Evolutionary conservation across 2,329 filamentous ascomycete genomes (phyloP).

Genomic region (Fusarium verrucosum): DNA sequence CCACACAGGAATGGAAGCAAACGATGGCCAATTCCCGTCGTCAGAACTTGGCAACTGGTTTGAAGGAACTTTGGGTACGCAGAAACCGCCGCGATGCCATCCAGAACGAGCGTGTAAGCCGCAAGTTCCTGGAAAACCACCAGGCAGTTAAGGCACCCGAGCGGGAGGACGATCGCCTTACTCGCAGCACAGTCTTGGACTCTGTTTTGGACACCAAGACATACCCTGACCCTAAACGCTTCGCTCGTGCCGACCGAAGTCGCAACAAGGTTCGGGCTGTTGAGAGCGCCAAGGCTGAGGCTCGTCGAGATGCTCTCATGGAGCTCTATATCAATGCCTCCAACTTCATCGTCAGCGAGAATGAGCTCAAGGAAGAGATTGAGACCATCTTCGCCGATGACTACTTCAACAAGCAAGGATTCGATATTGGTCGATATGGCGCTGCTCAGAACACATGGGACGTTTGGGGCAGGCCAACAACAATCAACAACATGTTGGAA

Average conservation of each 20-base stretch:
- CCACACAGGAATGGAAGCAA: constrained; percentile 70
- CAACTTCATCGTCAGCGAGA: constrained; percentile 84
- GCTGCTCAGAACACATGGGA: constrained; percentile 64
- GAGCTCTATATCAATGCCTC: constrained; percentile 90
- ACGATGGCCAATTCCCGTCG: constrained; percentile 77
- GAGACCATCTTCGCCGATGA: constrained; percentile 78
- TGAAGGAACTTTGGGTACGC: constrained; percentile 74
- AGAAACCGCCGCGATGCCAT: constrained; percentile 59
- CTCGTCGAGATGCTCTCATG: constrained; percentile 77
- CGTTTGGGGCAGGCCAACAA: constrained; percentile 55
- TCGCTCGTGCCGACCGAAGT: constrained; percentile 60
- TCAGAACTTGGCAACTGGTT: constrained; percentile 74
- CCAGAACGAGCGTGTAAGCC: constrained; percentile 52
- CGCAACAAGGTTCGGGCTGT: constrained; percentile 56
- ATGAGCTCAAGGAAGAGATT: constrained; percentile 77
- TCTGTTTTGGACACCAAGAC: constrained; percentile 60
- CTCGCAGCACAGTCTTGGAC: constrained; percentile 70
- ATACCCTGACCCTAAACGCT: constrained; percentile 70
- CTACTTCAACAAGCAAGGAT: constrained; percentile 56
- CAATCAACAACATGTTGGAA: constrained; percentile 57
- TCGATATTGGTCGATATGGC: constrained; percentile 45
- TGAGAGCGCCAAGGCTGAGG: constrained; percentile 60
- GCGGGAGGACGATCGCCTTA: constrained; percentile 79
- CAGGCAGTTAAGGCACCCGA: constrained; percentile 69
- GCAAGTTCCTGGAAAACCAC: constrained; percentile 59